Base-by-base conservation (phyloP, 257 asterid species). In the Ophiorrhiza pumila region DNA sequence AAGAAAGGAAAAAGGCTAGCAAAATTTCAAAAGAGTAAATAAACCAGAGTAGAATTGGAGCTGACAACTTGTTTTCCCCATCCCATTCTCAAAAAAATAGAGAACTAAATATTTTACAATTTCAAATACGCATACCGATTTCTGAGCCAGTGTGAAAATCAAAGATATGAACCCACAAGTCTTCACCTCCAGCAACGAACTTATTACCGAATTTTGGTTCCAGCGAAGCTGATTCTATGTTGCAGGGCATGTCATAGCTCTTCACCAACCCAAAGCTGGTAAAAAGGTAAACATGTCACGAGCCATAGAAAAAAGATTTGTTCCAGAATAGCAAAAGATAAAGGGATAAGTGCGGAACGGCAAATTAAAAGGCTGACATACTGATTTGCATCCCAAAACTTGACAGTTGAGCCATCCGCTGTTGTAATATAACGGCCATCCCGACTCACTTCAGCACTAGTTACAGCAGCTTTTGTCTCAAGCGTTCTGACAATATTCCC, bases 381-480 rank as follows among this genome's bases (percentile, higher is more conserved):
- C 98, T 92, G 98, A 80, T 95, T 95, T 68, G 98, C 98, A 71
- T 95, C 99, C 98, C 97, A 95, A 79, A 95, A 95, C 83, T 87
- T 95, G 59, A 95, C 89, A 61, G 87, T 86, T 67, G 88, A 83
- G 41, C 98, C 99, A 80, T 92, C 99, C 35, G 91, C 95, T 52
- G 99, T 95, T 42, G 98, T 90, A 78, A 95, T 92, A 74, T 90
- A 95, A 71, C 90, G 95, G 42, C 97, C 96, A 76, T 95, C 99
- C 83, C 77, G 96, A 85, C 98, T 92, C 79, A 92, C 99, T 92
- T 95, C 99, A 74, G 92, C 92, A 78, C 99, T 92, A 68, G 97
- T 92, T 58, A 92, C 96, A 27, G 92, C 82, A 12, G 94, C 89
- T 76, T 85, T 83, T 63, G 98, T 95, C 82, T 92, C 97, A 61